phyloP scores from a whole-genome alignment of 441 rosid genomes.

The Adansonia grandidieri region DNA sequence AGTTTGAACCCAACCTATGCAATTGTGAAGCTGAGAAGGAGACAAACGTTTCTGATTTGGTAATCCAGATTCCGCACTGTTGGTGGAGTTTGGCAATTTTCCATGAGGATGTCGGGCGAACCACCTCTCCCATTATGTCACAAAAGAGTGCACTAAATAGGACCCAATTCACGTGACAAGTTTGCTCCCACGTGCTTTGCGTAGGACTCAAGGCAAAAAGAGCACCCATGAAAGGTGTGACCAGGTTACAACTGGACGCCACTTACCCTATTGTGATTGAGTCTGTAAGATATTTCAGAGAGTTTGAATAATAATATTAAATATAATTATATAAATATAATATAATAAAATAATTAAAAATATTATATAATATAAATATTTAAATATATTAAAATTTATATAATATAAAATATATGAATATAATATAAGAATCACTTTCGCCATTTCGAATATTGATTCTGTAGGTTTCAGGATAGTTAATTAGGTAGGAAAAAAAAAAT shows the following conservation, averaged over 20 bases:
- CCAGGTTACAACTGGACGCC: conserved; percentile 9
- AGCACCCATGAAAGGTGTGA: not conserved
- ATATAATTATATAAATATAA: too few species aligned
- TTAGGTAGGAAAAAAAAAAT: not conserved
- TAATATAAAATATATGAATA: too few species aligned
- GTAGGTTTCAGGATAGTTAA: conserved; percentile 1
- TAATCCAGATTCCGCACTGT: conserved; percentile 5
- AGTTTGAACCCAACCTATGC: conserved; percentile 26
- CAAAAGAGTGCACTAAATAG: conserved; percentile 12
- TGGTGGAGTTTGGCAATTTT: not conserved
- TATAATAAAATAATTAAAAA: too few species aligned
- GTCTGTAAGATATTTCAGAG: not conserved
- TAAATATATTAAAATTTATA: too few species aligned
- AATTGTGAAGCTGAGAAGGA: conserved; percentile 31
- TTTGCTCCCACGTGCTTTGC: not conserved
- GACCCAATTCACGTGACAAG: conserved; percentile 20
- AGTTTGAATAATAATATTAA: too few species aligned
- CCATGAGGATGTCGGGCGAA: conserved; percentile 25
- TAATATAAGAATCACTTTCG: too few species aligned
- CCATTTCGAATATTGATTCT: conserved; percentile 18
- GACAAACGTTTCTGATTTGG: conserved; percentile 39
- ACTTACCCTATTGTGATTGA: conserved; percentile 23
- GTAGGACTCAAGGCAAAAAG: not conserved
- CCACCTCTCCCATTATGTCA: conserved; percentile 22
- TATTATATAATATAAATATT: too few species aligned